Evolutionary conservation across 208 protist genomes (phyloP).

Genomic region (Wallacemonas sp.): DNA sequence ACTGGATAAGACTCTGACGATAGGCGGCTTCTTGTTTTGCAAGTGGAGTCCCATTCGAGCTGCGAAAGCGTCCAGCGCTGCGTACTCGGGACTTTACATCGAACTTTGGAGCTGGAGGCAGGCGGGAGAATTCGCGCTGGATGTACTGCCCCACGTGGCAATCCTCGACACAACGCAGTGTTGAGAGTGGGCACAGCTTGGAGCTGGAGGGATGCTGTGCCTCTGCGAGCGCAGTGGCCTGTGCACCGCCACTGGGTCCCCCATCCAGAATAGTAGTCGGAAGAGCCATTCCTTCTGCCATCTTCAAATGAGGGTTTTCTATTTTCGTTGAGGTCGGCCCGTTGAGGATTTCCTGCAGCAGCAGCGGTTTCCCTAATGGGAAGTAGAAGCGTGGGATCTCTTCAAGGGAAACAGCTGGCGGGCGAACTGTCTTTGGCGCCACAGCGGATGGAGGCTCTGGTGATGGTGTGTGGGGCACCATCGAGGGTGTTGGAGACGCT

Average conservation of each 20-base stretch:
- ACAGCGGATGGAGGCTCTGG: neutral
- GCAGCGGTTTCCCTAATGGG: constrained; percentile 47
- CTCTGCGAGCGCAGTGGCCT: neutral
- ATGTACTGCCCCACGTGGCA: constrained; percentile 56
- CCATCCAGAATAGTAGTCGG: constrained; percentile 9
- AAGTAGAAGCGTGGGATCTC: constrained; percentile 91
- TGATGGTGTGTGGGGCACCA: neutral
- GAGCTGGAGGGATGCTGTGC: neutral
- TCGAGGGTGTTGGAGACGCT: neutral
- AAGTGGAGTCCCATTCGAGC: constrained; percentile 15
- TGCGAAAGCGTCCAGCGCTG: constrained; percentile 20
- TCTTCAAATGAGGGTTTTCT: constrained; percentile 75
- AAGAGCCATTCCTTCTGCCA: constrained; percentile 54
- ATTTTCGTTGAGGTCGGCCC: constrained; percentile 43
- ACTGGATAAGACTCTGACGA: constrained; percentile 51
- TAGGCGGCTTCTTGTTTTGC: constrained; percentile 67
- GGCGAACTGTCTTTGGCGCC: neutral
- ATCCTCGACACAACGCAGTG: constrained; percentile 63
- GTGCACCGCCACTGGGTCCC: neutral
- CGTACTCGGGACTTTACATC: constrained; percentile 41
- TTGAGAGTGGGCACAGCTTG: constrained; percentile 37
- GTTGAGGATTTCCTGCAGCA: constrained; percentile 42
- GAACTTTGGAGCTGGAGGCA: constrained; percentile 45
- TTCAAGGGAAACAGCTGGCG: constrained; percentile 37
- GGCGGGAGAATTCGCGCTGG: constrained; percentile 66